Evolutionary conservation across 2,329 filamentous ascomycete genomes (phyloP).

Genomic region (Fusarium sp.): DNA sequence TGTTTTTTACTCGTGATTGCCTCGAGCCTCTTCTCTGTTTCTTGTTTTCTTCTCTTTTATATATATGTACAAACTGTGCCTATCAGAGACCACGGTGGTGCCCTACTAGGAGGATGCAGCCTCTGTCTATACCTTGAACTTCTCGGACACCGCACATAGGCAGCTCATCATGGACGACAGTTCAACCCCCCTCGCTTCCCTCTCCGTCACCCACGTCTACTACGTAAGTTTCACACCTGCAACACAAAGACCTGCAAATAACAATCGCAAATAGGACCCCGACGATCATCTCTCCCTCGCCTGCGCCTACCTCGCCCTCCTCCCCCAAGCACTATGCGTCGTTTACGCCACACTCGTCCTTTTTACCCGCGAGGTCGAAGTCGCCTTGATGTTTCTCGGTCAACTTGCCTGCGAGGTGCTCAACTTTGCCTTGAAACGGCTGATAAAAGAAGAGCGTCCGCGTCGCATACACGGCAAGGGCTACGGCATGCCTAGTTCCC

Average conservation of each 20-base stretch:
- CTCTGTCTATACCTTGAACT: not conserved
- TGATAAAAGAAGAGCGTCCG: conserved; percentile 92
- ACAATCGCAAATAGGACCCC: conserved; percentile 74
- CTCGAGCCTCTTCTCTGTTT: not conserved
- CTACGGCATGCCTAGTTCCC: conserved; percentile 95
- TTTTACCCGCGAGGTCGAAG: conserved; percentile 89
- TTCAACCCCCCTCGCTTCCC: conserved; percentile 77
- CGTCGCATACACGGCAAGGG: conserved; percentile 87
- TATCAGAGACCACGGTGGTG: not conserved
- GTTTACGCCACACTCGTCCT: conserved; percentile 91
- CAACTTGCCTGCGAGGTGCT: conserved; percentile 91
- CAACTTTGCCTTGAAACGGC: conserved; percentile 88
- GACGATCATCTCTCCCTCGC: conserved; percentile 83
- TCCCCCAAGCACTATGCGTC: conserved; percentile 90
- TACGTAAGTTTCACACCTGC: conserved; percentile 72
- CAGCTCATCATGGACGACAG: conserved; percentile 40
- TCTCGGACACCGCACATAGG: not conserved
- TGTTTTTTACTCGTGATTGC: not conserved
- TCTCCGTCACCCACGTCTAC: conserved; percentile 95
- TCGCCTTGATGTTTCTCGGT: conserved; percentile 88
- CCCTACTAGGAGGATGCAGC: conserved; percentile 14
- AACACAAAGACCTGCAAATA: not conserved
- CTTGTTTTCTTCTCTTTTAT: not conserved
- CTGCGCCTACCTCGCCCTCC: conserved; percentile 92
- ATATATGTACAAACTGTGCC: not conserved